A percentile compares a stretch with the other conserved stretches of the same genome.
These are phyloP conservation scores for Syzygium oleosum DNA, from an alignment of 345 rosid species.

Conservation along the genomic window DNA sequence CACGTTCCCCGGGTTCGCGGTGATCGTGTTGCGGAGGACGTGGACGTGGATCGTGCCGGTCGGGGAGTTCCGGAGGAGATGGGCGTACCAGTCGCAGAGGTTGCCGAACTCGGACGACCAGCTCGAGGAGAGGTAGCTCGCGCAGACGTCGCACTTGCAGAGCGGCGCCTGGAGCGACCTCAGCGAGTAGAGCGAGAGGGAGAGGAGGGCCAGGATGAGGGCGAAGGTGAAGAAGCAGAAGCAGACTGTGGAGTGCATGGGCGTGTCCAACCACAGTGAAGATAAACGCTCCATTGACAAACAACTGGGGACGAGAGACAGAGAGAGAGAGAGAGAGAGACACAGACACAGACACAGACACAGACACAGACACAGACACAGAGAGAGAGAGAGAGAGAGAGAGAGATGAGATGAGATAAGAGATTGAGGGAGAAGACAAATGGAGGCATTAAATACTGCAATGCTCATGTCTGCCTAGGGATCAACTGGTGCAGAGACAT, in stretches of 20 bases:
- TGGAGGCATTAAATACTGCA: neutral
- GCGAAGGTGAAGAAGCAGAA: constrained; percentile 19
- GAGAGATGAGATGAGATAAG: neutral
- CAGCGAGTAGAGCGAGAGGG: constrained; percentile 11
- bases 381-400: neutral
- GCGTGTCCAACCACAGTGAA: constrained; percentile 1
- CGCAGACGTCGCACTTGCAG: constrained; percentile 34
- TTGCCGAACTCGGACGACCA: constrained; percentile 31
- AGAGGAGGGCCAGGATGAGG: constrained; percentile 13
- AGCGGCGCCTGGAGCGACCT: constrained; percentile 13
- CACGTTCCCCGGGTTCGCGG: constrained; percentile 48
- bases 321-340: neutral
- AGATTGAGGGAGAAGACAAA: neutral
- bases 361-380: too few species aligned
- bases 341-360: too few species aligned
- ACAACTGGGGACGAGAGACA: neutral
- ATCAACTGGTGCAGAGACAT: neutral
- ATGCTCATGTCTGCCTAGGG: neutral
- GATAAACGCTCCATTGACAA: constrained; percentile 12
- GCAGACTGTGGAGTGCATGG: constrained; percentile 10
- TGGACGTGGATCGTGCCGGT: constrained; percentile 36
- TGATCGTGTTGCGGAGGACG: constrained; percentile 37
- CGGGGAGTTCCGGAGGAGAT: constrained; percentile 26
- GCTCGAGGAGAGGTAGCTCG: constrained; percentile 10
- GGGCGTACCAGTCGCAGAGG: constrained; percentile 41